Conservation (phyloP, 2,329 filamentous ascomycete species). For the Calonectria naviculata region DNA sequence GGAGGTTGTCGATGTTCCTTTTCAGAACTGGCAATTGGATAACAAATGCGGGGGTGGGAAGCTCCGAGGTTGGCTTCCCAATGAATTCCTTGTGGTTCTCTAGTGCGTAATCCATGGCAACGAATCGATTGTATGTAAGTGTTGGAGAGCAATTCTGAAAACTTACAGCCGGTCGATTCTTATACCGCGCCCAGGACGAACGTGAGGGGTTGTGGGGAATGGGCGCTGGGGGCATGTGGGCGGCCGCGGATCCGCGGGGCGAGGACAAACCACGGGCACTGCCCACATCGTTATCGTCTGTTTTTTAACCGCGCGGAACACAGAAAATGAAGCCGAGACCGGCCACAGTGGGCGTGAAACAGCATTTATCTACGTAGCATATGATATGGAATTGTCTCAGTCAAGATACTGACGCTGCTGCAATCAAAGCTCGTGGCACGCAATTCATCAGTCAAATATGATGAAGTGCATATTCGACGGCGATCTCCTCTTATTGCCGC, state of each 20-base stretch:
- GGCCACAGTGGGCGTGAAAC: neutral
- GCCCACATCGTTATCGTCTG: neutral
- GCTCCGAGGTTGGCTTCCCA: slow-evolving; percentile 44
- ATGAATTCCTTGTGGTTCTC: slow-evolving; percentile 48
- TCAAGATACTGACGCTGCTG: neutral
- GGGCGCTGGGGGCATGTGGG: neutral
- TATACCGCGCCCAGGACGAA: neutral
- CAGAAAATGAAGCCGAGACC: slow-evolving; percentile 19
- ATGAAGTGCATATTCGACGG: no score
- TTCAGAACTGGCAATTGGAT: slow-evolving; percentile 51
- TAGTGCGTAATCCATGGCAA: slow-evolving; percentile 39
- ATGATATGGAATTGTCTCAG: no score
- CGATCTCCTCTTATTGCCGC: no score
- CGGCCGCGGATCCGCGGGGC: neutral
- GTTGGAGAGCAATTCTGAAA: neutral
- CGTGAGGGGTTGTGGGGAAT: slow-evolving; percentile 9
- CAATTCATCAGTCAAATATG: no score
- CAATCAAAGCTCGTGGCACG: neutral
- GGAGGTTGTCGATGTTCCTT: slow-evolving; percentile 49
- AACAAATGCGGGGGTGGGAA: slow-evolving; percentile 53
- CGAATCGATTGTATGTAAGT: neutral
- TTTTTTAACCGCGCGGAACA: slow-evolving; percentile 16
- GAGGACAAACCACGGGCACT: neutral
- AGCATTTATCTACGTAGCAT: neutral
- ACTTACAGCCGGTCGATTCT: neutral